Conservation (phyloP, 306 rosid genomes). For the Inga leiocalycina region DNA sequence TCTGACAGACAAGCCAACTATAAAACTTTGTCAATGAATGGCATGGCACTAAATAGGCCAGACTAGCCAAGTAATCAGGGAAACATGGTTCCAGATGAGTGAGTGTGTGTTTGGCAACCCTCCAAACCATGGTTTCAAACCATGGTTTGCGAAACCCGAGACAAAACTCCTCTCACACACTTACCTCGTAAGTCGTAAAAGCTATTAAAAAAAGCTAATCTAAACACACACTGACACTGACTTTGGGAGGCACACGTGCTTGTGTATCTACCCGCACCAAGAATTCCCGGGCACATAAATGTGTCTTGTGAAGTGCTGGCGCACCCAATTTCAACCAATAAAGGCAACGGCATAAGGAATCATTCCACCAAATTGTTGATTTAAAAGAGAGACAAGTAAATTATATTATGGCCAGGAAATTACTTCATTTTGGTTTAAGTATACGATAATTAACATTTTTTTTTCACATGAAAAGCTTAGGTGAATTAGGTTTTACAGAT, state of each 20-base stretch:
- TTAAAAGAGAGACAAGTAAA: neutral
- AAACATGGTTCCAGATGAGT: conserved; percentile 17
- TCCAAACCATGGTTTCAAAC: too few species aligned
- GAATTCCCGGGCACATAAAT: conserved; percentile 8
- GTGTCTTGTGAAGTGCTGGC: conserved; percentile 18
- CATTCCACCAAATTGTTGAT: neutral
- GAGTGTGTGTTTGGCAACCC: too few species aligned
- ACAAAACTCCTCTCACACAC: too few species aligned
- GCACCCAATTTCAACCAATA: conserved; percentile 24
- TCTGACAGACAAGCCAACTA: neutral
- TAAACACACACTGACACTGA: too few species aligned
- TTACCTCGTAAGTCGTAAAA: too few species aligned
- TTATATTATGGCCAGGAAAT: neutral
- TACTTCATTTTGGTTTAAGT: neutral
- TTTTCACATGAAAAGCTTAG: neutral
- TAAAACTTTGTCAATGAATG: conserved; percentile 1
- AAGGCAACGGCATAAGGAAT: conserved; percentile 23
- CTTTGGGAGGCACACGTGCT: conserved; percentile 1
- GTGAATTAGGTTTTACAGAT: neutral
- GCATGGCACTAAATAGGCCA: conserved; percentile 7
- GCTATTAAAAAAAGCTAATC: too few species aligned
- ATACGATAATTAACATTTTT: neutral
- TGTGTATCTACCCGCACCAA: neutral
- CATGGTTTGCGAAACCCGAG: too few species aligned
- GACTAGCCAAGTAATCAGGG: conserved; percentile 7